Evolutionary conservation across 164 flowering plant genomes (phyloP).

Genomic region (Hamamelis virginiana): DNA sequence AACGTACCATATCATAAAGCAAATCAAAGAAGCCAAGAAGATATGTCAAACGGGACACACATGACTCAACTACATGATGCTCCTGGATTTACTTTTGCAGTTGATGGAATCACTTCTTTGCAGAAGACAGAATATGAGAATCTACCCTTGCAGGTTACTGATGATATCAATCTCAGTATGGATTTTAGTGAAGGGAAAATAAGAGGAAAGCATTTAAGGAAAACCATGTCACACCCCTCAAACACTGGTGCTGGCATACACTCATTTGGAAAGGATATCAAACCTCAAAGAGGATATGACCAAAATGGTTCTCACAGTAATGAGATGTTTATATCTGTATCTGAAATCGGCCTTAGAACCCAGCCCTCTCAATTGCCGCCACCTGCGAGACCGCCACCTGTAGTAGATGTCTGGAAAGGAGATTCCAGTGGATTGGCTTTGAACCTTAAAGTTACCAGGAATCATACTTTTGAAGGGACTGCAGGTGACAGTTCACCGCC

Average conservation of each 20-base stretch:
- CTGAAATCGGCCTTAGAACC: conserved; percentile 74
- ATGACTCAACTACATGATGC: conserved; percentile 26
- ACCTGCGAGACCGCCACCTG: conserved; percentile 83
- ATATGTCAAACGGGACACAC: conserved; percentile 27
- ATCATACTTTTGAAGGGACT: conserved; percentile 28
- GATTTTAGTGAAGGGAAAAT: conserved; percentile 21
- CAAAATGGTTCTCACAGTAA: conserved; percentile 21
- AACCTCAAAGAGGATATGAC: conserved; percentile 20
- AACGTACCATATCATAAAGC: conserved; percentile 38
- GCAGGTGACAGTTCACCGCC: conserved; percentile 42
- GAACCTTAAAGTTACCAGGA: conserved; percentile 24
- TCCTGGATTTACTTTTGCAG: conserved; percentile 35
- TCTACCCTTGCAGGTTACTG: conserved; percentile 13
- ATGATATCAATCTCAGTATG: conserved; percentile 24
- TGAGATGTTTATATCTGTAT: conserved; percentile 43
- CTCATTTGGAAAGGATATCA: conserved; percentile 25
- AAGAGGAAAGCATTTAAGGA: conserved; percentile 30
- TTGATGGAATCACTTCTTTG: conserved; percentile 23
- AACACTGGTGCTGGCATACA: conserved; percentile 16
- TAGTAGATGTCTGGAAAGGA: conserved; percentile 33
- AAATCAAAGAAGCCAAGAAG: conserved; percentile 20
- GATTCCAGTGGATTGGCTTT: conserved; percentile 24
- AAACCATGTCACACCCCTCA: conserved; percentile 27
- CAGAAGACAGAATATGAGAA: conserved; percentile 14
- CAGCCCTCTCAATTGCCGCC: conserved; percentile 76